These are phyloP conservation scores for Phylloporus sp. DNA, from an alignment of 768 basidiomycete species.

Conservation along the genomic window DNA sequence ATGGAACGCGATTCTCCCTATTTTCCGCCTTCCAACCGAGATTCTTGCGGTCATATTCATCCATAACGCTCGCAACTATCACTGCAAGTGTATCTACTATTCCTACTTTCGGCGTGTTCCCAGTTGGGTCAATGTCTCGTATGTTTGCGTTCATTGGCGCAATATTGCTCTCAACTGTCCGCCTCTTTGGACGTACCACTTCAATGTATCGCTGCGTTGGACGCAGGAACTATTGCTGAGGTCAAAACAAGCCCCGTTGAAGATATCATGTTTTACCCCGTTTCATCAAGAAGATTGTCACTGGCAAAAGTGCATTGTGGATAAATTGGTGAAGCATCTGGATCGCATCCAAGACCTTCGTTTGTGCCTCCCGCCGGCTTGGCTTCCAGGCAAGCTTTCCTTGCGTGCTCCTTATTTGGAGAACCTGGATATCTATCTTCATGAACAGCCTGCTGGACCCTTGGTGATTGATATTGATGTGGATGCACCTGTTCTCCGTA, in stretches of 20 bases:
- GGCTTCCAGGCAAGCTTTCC: no score
- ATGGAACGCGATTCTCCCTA: no score
- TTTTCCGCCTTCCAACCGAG: no score
- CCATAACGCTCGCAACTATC: no score
- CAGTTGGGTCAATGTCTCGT: slow-evolving; percentile 7
- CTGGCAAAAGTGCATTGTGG: not conserved
- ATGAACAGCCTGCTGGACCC: not conserved
- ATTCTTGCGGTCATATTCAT: no score
- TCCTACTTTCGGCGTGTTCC: no score
- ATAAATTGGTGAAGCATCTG: not conserved
- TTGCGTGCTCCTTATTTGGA: not conserved
- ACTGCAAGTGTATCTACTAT: no score
- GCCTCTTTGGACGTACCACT: no score
- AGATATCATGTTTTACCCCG: not conserved
- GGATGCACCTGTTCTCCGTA: not conserved
- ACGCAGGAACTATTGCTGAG: no score
- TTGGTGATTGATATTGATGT: not conserved
- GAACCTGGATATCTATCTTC: not conserved
- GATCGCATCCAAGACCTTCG: not conserved
- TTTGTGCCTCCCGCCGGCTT: not conserved
- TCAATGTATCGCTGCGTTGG: no score
- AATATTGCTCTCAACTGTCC: slow-evolving; percentile 37
- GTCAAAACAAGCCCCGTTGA: slow-evolving; percentile 29
- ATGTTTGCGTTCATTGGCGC: slow-evolving; percentile 35
- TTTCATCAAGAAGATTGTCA: no score